A percentile compares a stretch with the other conserved stretches of the same genome.
Evolutionary conservation across 208 protist species (phyloP).

Genomic region (Trypanosoma rangeli): DNA sequence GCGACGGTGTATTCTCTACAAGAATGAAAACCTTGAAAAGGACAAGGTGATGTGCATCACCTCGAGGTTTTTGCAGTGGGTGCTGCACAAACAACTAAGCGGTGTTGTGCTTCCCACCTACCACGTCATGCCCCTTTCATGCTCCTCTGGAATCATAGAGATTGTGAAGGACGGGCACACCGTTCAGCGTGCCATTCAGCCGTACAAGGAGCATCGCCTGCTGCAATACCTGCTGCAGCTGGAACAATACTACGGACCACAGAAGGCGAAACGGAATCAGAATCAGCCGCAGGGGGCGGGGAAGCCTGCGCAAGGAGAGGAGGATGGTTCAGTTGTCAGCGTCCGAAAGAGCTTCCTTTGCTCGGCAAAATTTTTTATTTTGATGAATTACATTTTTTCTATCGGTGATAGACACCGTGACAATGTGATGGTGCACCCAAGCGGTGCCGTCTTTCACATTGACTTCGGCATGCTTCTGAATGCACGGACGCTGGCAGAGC

Average conservation of each 20-base stretch:
- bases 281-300: background rate
- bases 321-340: background rate
- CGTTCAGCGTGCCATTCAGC: conserved; percentile 24
- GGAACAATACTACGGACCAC: conserved; percentile 7
- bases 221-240: conserved; percentile 24
- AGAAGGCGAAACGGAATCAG: background rate
- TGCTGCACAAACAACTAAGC: conserved; percentile 45
- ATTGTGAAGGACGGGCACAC: conserved; percentile 47
- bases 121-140: conserved; percentile 66
- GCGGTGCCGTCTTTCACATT: conserved; percentile 79
- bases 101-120: conserved; percentile 58
- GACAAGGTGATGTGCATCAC: conserved; percentile 85
- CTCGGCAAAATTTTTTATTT: conserved; percentile 82
- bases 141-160: conserved; percentile 66
- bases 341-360: conserved; percentile 50
- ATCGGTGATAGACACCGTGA: conserved; percentile 82
- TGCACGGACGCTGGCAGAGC: conserved; percentile 58
- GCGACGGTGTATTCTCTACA: conserved; percentile 65
- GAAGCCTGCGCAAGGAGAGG: background rate
- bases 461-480: conserved; percentile 80
- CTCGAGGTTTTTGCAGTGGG: conserved; percentile 51
- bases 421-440: conserved; percentile 76
- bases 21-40: conserved; percentile 69
- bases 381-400: conserved; percentile 85
- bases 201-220: conserved; percentile 25